A percentile compares a stretch with the other conserved stretches of the same genome.
Evolutionary conservation across 805 yeast genomes (phyloP).

Genomic region (Isabelozyma pseudorhagii): DNA sequence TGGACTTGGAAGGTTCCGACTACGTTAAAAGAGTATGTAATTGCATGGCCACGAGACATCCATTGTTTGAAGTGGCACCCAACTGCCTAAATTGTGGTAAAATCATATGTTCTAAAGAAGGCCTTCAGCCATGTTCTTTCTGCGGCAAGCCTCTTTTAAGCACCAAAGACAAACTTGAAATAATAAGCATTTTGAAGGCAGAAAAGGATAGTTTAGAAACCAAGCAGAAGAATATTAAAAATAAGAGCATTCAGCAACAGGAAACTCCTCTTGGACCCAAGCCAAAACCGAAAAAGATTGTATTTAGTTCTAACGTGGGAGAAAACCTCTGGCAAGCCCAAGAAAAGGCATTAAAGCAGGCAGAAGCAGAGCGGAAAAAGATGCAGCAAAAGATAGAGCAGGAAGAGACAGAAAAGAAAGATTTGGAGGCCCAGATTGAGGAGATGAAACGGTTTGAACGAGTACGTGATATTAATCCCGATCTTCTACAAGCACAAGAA

Average conservation of each 20-base stretch:
- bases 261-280: slow-evolving; percentile 3
- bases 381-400: slow-evolving; percentile 18
- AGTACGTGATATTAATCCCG: slow-evolving; percentile 48
- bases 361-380: slow-evolving; percentile 45
- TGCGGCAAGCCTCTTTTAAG: slow-evolving; percentile 72
- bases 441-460: slow-evolving; percentile 44
- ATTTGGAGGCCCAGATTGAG: slow-evolving; percentile 37
- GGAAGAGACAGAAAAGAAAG: slow-evolving; percentile 21
- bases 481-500: slow-evolving; percentile 65
- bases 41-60: slow-evolving; percentile 87
- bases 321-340: slow-evolving; percentile 67
- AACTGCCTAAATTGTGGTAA: slow-evolving; percentile 94
- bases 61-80: slow-evolving; percentile 85
- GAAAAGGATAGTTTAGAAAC: slow-evolving; percentile 46
- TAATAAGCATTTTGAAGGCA: slow-evolving; percentile 47
- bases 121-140: slow-evolving; percentile 82
- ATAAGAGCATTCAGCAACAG: slow-evolving; percentile 12
- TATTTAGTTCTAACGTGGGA: slow-evolving; percentile 54
- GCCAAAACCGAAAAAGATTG: slow-evolving; percentile 48
- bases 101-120: slow-evolving; percentile 86
- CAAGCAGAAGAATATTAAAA: slow-evolving; percentile 12
- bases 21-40: slow-evolving; percentile 48
- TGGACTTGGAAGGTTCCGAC: slow-evolving; percentile 7
- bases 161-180: slow-evolving; percentile 56
- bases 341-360: slow-evolving; percentile 56